Percentiles rank a stretch among this genome's conserved stretches.
Evolutionary conservation across 1,139 yeast genomes (phyloP).

Genomic region (Blastobotrys apis): DNA sequence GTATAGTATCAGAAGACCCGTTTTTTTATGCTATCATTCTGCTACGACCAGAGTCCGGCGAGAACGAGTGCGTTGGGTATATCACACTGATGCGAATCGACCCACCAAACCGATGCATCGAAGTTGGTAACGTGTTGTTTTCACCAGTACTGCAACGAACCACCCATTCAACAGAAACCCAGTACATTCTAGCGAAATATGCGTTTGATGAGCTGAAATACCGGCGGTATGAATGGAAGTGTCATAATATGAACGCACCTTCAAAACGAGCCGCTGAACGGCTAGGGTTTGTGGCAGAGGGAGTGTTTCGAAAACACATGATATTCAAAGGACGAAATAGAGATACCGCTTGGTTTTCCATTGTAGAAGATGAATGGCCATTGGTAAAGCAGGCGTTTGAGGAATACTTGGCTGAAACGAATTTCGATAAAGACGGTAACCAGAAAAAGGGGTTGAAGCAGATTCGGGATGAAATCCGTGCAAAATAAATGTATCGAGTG

Average conservation of each 20-base stretch:
- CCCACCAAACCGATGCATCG: slow-evolving; percentile 28
- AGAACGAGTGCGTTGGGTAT: slow-evolving; percentile 29
- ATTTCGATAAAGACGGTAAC: slow-evolving; percentile 32
- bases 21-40: slow-evolving; percentile 26
- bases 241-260: slow-evolving; percentile 31
- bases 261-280: slow-evolving; percentile 33
- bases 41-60: slow-evolving; percentile 13
- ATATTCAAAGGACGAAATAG: slow-evolving; percentile 32
- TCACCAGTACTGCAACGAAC: slow-evolving; percentile 29
- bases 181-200: slow-evolving; percentile 29
- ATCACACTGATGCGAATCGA: slow-evolving; percentile 28
- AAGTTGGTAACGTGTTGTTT: slow-evolving; percentile 32
- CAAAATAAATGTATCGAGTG: too few species aligned
- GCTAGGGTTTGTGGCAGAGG: slow-evolving; percentile 34
- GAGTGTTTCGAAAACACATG: slow-evolving; percentile 31
- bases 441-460: slow-evolving; percentile 22
- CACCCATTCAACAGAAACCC: slow-evolving; percentile 32
- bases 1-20: slow-evolving; percentile 16
- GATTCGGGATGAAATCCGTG: too few species aligned
- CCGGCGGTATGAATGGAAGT: slow-evolving; percentile 37
- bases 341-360: slow-evolving; percentile 35
- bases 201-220: slow-evolving; percentile 31
- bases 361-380: slow-evolving; percentile 34
- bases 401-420: slow-evolving; percentile 28
- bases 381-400: slow-evolving; percentile 24